Conservation (phyloP, 106 monocot genomes). For the Gastrodia elata region DNA sequence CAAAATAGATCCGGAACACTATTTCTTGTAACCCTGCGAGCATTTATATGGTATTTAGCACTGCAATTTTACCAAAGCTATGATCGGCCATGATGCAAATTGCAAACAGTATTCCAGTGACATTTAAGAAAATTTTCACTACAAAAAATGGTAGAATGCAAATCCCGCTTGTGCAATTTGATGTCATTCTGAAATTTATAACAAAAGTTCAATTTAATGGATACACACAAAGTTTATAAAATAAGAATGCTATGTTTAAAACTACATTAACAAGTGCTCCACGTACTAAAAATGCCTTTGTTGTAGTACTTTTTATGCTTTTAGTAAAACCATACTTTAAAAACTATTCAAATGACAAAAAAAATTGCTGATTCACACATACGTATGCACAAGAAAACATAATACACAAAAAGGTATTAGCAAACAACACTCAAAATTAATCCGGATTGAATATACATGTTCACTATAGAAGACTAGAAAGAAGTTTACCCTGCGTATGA, state of each 20-base stretch:
- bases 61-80: not conserved
- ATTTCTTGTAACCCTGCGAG: not conserved
- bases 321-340: not conserved
- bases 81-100: not conserved
- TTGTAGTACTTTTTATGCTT: not conserved
- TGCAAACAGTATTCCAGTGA: not conserved
- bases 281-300: not conserved
- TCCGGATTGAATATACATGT: not conserved
- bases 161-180: not conserved
- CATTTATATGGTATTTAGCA: not conserved
- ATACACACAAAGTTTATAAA: not conserved
- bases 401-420: not conserved
- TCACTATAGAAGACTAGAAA: not conserved
- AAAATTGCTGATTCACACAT: not conserved
- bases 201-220: not conserved
- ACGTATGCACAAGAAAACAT: not conserved
- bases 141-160: not conserved
- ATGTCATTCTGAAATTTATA: not conserved
- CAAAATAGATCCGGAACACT: not conserved
- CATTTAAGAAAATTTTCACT: not conserved
- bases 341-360: not conserved
- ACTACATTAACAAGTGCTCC: not conserved
- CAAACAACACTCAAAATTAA: not conserved
- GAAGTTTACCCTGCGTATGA: slow-evolving; percentile 59
- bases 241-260: not conserved